Conservation (phyloP, 2,329 filamentous ascomycete genomes). For the Ophiostoma novo-ulmi region DNA sequence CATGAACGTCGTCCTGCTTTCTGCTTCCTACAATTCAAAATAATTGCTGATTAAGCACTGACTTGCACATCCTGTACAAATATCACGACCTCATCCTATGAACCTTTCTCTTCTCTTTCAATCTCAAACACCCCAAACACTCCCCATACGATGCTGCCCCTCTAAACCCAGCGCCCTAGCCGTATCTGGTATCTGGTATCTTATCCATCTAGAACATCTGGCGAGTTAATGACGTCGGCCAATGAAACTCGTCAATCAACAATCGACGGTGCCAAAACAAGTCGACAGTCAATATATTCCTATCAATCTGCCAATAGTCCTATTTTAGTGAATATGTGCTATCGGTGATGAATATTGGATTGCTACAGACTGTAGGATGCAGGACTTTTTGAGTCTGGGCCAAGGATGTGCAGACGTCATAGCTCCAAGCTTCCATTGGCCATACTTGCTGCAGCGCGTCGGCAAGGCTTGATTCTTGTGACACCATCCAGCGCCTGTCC, state of each 20-base stretch:
- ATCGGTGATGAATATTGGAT: not conserved
- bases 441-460: not conserved
- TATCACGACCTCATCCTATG: not conserved
- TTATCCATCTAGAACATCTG: conserved; percentile 6
- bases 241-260: not conserved
- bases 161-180: not conserved
- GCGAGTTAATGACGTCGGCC: conserved; percentile 1
- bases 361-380: not conserved
- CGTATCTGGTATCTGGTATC: not conserved
- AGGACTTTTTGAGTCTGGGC: not conserved
- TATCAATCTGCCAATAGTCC: not conserved
- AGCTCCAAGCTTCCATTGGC: not conserved
- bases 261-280: not conserved
- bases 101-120: not conserved
- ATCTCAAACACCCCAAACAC: not conserved
- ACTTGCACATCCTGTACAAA: too few relatives aligned
- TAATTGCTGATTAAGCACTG: not conserved
- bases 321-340: not conserved
- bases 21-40: not conserved
- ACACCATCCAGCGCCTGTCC: not conserved
- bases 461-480: not conserved
- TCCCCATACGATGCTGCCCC: not conserved
- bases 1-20: not conserved
- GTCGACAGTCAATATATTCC: not conserved
- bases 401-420: not conserved